phyloP scores from a whole-genome alignment of 1,284 basidiomycete genomes.

The Lentinula novae-zelandiae region DNA sequence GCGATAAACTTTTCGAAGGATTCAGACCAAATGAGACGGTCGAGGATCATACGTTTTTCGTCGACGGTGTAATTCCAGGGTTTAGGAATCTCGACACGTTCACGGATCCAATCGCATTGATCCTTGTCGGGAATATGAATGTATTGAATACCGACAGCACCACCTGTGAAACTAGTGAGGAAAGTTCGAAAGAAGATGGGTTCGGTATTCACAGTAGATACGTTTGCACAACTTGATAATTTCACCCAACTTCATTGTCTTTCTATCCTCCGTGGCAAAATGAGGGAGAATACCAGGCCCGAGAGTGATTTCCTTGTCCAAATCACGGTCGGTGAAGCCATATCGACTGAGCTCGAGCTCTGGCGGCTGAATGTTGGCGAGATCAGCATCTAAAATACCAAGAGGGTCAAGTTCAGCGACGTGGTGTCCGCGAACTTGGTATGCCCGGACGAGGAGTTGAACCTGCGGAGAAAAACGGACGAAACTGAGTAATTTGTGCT shows the following conservation, averaged over 20 bases:
- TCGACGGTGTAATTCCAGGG: slow-evolving; percentile 99
- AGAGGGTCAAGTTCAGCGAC: slow-evolving; percentile 95
- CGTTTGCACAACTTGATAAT: slow-evolving; percentile 91
- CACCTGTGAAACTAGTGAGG: slow-evolving; percentile 48
- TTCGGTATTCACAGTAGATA: slow-evolving; percentile 80
- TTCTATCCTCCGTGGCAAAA: slow-evolving; percentile 82
- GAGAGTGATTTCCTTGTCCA: slow-evolving; percentile 92
- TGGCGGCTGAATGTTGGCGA: slow-evolving; percentile 72
- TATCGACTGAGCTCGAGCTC: slow-evolving; percentile 92
- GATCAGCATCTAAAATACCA: slow-evolving; percentile 87
- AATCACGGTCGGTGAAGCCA: slow-evolving; percentile 91
- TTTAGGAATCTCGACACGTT: slow-evolving; percentile 92
- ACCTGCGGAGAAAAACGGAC: slow-evolving; percentile 47
- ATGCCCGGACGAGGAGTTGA: slow-evolving; percentile 95
- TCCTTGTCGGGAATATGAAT: slow-evolving; percentile 98
- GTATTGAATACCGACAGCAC: slow-evolving; percentile 95
- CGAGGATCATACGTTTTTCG: slow-evolving; percentile 98
- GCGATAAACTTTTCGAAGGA: slow-evolving; percentile 99
- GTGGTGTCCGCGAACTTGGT: slow-evolving; percentile 98
- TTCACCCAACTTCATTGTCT: slow-evolving; percentile 87
- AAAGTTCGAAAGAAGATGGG: slow-evolving; percentile 7
- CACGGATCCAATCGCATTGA: slow-evolving; percentile 99
- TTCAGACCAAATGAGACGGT: slow-evolving; percentile 99
- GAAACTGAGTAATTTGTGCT: background rate
- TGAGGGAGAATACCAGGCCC: slow-evolving; percentile 96